These are phyloP conservation scores for Centrapalus pauciflorus DNA, from an alignment of 129 eudicot species.

Conservation along the genomic window DNA sequence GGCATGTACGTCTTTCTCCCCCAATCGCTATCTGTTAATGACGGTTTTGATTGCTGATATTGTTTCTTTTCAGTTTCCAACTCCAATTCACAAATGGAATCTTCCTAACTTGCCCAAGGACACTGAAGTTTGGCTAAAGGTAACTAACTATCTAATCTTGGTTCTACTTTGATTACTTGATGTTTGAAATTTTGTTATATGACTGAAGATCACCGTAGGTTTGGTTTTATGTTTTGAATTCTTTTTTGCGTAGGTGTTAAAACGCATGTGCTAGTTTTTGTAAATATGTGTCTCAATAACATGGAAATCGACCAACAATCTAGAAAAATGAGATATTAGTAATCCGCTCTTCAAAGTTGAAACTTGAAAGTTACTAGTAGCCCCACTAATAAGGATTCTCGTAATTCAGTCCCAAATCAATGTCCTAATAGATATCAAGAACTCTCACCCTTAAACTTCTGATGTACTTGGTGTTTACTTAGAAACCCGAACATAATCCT, in stretches of 20 bases:
- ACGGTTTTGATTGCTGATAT: neutral
- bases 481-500: too few relatives aligned
- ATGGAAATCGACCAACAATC: too few relatives aligned
- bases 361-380: conserved; percentile 2
- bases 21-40: conserved; percentile 1
- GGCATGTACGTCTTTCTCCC: conserved; percentile 39
- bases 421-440: too few relatives aligned
- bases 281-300: too few relatives aligned
- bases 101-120: conserved; percentile 85
- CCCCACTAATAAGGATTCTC: neutral
- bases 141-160: conserved; percentile 1
- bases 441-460: neutral
- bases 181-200: neutral
- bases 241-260: too few relatives aligned
- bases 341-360: too few relatives aligned
- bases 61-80: conserved; percentile 60
- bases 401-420: too few relatives aligned
- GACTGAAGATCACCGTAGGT: neutral
- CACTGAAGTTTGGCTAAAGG: conserved; percentile 88
- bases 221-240: neutral
- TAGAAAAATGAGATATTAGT: neutral
- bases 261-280: too few relatives aligned
- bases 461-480: too few relatives aligned
- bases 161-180: neutral
- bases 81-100: conserved; percentile 94